Evolutionary conservation across 164 flowering plant genomes (phyloP).

Genomic region (Tinospora cordifolia): DNA sequence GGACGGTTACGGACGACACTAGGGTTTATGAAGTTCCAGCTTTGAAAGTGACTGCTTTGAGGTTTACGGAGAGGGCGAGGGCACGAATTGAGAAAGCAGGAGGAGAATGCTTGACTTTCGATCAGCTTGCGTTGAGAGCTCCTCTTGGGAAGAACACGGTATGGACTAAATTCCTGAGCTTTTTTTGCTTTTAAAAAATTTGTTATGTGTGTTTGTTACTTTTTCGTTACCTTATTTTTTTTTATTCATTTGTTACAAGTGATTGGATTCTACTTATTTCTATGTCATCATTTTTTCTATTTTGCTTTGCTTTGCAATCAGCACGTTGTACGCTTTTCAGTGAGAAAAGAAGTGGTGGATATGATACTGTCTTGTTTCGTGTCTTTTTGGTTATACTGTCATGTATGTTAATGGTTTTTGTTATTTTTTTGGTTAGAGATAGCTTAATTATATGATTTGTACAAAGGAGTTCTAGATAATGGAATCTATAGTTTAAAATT

Average conservation of each 20-base stretch:
- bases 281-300: background rate
- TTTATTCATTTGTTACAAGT: background rate
- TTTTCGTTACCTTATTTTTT: too few relatives aligned
- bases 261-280: background rate
- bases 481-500: too few relatives aligned
- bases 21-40: constrained; percentile 46
- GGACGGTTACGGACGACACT: constrained; percentile 49
- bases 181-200: background rate
- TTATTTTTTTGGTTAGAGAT: too few relatives aligned
- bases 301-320: background rate
- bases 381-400: too few relatives aligned
- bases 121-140: constrained; percentile 58
- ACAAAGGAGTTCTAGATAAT: too few relatives aligned
- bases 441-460: too few relatives aligned
- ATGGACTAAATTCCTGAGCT: background rate
- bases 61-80: constrained; percentile 57
- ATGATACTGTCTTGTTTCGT: background rate
- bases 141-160: constrained; percentile 78
- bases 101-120: constrained; percentile 58
- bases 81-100: constrained; percentile 62
- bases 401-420: too few relatives aligned
- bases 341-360: background rate
- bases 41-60: constrained; percentile 48
- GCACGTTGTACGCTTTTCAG: background rate
- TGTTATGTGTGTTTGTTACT: background rate